phyloP scores from a whole-genome alignment of 2,329 filamentous ascomycete genomes.

The Teratosphaeria pseudoeucalypti region DNA sequence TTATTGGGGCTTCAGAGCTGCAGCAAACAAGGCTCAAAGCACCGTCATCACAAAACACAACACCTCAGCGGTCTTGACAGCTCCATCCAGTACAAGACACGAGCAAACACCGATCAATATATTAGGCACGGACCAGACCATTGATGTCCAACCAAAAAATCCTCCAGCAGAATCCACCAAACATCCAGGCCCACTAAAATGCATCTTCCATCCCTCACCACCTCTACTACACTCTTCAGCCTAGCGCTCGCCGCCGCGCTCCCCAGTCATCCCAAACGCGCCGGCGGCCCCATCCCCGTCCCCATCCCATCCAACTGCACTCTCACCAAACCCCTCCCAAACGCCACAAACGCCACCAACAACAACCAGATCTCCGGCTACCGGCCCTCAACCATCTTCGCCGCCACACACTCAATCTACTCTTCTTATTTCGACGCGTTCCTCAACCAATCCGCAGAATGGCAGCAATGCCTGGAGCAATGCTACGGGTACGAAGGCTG shows the following conservation, averaged over 20 bases:
- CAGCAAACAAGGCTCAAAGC: not conserved
- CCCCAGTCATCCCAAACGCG: constrained; percentile 14
- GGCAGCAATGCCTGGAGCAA: constrained; percentile 28
- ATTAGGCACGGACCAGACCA: not conserved
- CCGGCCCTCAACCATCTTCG: constrained; percentile 17
- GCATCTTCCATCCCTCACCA: not conserved
- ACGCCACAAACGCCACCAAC: constrained; percentile 6
- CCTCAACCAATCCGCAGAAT: constrained; percentile 7
- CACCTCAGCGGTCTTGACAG: not conserved
- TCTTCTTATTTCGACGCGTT: constrained; percentile 24
- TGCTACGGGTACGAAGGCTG: constrained; percentile 32
- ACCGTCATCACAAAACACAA: not conserved
- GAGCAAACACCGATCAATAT: not conserved
- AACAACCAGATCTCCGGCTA: constrained; percentile 13
- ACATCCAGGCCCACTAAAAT: not conserved
- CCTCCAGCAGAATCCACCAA: not conserved
- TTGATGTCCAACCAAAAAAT: not conserved
- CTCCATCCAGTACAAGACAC: not conserved
- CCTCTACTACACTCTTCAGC: not conserved
- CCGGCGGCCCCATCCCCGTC: constrained; percentile 25
- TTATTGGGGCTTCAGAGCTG: not conserved
- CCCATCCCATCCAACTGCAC: constrained; percentile 29
- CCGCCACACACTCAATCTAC: constrained; percentile 20
- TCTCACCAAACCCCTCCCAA: constrained; percentile 22
- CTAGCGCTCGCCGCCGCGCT: not conserved